Evolutionary conservation across 1,139 yeast species (phyloP).

Genomic region (Candida sp.): DNA sequence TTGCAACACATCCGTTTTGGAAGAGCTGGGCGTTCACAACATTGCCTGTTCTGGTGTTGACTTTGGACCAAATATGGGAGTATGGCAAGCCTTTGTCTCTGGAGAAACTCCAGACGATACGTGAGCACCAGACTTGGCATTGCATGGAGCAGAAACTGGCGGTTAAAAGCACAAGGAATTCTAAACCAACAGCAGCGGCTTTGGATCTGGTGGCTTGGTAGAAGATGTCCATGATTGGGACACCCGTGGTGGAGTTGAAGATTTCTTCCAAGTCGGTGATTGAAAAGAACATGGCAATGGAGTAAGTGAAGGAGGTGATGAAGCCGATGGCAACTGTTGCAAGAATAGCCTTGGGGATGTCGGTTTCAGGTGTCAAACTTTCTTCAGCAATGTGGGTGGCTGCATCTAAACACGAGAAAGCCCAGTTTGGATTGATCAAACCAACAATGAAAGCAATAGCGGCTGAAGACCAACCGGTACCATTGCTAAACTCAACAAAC

Average conservation of each 20-base stretch:
- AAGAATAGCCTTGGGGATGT: constrained; percentile 65
- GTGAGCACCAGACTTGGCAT: constrained; percentile 78
- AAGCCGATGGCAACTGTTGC: constrained; percentile 72
- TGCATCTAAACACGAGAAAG: constrained; percentile 69
- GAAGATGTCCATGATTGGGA: constrained; percentile 66
- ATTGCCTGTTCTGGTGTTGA: constrained; percentile 33
- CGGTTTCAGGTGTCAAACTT: constrained; percentile 58
- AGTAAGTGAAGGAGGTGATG: constrained; percentile 61
- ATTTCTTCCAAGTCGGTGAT: constrained; percentile 53
- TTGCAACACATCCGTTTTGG: constrained; percentile 38
- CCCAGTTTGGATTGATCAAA: constrained; percentile 70
- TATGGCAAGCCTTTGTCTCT: constrained; percentile 60
- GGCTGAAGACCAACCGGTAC: constrained; percentile 65
- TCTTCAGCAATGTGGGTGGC: constrained; percentile 78
- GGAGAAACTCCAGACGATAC: constrained; percentile 79
- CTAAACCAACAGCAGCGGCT: constrained; percentile 64
- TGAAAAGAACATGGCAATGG: constrained; percentile 67
- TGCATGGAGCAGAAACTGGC: constrained; percentile 74
- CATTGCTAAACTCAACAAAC: constrained; percentile 61
- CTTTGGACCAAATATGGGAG: constrained; percentile 35
- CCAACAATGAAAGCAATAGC: constrained; percentile 72
- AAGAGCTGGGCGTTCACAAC: constrained; percentile 42
- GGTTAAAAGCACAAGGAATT: constrained; percentile 59
- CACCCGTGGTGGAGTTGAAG: constrained; percentile 53
- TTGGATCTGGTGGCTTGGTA: constrained; percentile 59